Evolutionary conservation across 208 protist species (phyloP), one percentile per base, ranked within the genome.

Genomic region (Borovskyia barvae): DNA sequence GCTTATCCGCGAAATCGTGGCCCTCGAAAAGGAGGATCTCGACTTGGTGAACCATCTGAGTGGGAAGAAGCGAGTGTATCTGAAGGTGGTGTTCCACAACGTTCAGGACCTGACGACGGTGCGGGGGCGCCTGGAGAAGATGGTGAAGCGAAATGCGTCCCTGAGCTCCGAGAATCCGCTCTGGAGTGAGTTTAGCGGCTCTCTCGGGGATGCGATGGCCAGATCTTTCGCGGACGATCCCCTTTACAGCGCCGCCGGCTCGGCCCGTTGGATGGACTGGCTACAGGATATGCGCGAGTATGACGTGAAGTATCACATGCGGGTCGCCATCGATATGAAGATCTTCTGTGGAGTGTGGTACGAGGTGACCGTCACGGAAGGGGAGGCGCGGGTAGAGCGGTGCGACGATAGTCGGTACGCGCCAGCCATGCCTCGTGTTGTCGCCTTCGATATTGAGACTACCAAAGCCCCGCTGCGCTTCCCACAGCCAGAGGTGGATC

Each of bases 381-480:
- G 91, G 0, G 77, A 90, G 32, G 75, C 70, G 20, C 73, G 56
- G 15, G 63, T 97, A 22, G 71, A 54, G 42, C 74, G 87, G 33
- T 89, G 85, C 53, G 87, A 95, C 53, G 89, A 97, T 49, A 90
- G 75, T 57, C 75, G 79, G 29, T 96, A 94, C 63, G 77, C 85
- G n/a, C 91, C 94, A 6, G 85, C 97, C 2, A 92, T 97, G 77
- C 94, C 94, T 6, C 73, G 76, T 2, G 80, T 98, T 1, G 87
- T 88, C 26, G 97, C 97, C 1, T 99, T 98, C 58, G 99, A 99
- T 90, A 99, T 99, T 66, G 99, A 99, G 68, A 99, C 95, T 5
- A 99, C 98, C 1, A 99, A 99, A 68, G 75, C 90, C 4, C 98
- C 98, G 26, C 79, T 99, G 37, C 99, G 98, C 67, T 99, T 99